Evolutionary conservation across 768 basidiomycete species (phyloP), one percentile per base, ranked within the genome.

Genomic region (Cystobasidium onofrii): DNA sequence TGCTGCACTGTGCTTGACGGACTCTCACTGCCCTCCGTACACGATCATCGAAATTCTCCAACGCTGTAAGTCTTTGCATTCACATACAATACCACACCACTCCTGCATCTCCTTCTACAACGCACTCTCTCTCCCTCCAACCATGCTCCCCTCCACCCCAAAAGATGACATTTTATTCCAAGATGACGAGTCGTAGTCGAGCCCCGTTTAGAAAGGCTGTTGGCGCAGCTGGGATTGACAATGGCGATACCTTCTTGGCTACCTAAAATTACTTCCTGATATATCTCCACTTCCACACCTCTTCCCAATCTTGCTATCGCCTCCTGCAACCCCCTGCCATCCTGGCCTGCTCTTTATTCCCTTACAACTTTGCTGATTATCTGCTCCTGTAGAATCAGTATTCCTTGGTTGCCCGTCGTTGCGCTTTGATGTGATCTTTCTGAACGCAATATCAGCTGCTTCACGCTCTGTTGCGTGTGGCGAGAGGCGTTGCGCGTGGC

Each of bases 181-280:
- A 69, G 66, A 69, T 69, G 66, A 69, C 66, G 66, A 69, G 66
- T 69, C 66, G 66, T 29, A 23, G 41, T 23, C 23, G 23, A 2
- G 27, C 66, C 36, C 46, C 66, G 66, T 34, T 69, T 41, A 50
- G 46, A 34, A 10, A 46, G 66, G 66, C 66, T 52, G 39, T 69
- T 69, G 66, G 66, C 66, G 66, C 39, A 52, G 66, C 66, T 69
- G 66, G 46, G 46, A 4, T 39, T 41, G 66, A 46, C 66, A 69
- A 23, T 69, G 66, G 36, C 46, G 66, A 69, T 34, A 69, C 54
- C 66, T 17, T 54, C 66, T 69, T 69, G 66, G 66, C 66, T 69
- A 69, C 66, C 66, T 69, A 69, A 69, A 60, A 50, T 44, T 31
- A 50, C 27, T 43, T 20, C 66, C 46, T 34, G 39, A 64, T 46